Conservation (phyloP, 305 asterid species). For the Solanum aculeatissimum region DNA sequence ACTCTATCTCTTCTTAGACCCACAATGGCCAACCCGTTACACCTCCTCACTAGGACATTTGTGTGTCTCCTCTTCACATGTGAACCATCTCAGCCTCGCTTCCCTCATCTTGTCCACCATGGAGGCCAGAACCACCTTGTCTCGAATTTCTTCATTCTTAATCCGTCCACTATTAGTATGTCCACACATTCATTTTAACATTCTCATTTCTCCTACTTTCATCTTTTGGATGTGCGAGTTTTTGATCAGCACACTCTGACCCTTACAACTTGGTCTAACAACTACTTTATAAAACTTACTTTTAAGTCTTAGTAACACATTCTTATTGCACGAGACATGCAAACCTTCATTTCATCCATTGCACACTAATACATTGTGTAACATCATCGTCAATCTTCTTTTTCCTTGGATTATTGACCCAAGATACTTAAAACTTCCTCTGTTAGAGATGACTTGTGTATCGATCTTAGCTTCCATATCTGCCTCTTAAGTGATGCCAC, state of each 20-base stretch:
- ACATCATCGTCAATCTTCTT: not conserved
- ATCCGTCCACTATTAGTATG: not conserved
- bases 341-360: not conserved
- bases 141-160: not conserved
- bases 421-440: not conserved
- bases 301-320: not conserved
- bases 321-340: not conserved
- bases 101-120: not conserved
- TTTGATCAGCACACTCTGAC: not conserved
- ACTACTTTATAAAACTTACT: not conserved
- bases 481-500: not conserved
- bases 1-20: not conserved
- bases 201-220: not conserved
- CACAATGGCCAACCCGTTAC: not conserved
- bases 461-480: not conserved
- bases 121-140: not conserved
- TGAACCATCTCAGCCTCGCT: not conserved
- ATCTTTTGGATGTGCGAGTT: not conserved
- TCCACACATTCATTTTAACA: not conserved
- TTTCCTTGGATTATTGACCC: not conserved
- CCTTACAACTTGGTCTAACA: not conserved
- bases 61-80: not conserved
- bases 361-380: not conserved
- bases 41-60: not conserved
- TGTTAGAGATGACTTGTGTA: not conserved